Conservation (phyloP, 2,329 filamentous ascomycete genomes). For the Simplicillium sp. region DNA sequence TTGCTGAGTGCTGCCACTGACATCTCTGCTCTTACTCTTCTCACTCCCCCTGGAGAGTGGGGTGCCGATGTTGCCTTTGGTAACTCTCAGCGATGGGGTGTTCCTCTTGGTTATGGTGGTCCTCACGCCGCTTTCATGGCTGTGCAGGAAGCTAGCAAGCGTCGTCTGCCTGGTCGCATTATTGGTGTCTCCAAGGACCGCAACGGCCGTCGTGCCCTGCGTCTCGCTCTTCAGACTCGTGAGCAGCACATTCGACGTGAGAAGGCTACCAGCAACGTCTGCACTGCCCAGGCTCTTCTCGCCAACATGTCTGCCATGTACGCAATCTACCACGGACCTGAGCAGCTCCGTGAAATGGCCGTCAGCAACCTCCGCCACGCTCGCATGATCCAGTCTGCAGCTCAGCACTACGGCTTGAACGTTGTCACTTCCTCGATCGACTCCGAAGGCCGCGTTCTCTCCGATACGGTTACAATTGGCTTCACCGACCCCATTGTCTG, state of each 20-base stretch:
- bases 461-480: slow-evolving; percentile 72
- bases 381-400: slow-evolving; percentile 55
- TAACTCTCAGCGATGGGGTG: slow-evolving; percentile 82
- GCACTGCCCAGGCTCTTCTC: slow-evolving; percentile 85
- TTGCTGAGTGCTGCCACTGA: slow-evolving; percentile 86
- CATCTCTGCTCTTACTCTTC: slow-evolving; percentile 73
- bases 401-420: slow-evolving; percentile 53
- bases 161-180: slow-evolving; percentile 84
- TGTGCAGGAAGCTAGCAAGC: slow-evolving; percentile 82
- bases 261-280: slow-evolving; percentile 96
- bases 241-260: slow-evolving; percentile 95
- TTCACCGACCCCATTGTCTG: slow-evolving; percentile 15
- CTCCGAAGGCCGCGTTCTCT: slow-evolving; percentile 50
- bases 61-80: slow-evolving; percentile 94
- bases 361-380: slow-evolving; percentile 66
- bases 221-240: slow-evolving; percentile 72
- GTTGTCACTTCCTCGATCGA: slow-evolving; percentile 49
- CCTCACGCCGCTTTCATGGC: slow-evolving; percentile 98
- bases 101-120: slow-evolving; percentile 85
- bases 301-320: slow-evolving; percentile 97
- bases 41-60: slow-evolving; percentile 87
- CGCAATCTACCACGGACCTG: slow-evolving; percentile 84
- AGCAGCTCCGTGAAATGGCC: slow-evolving; percentile 75
- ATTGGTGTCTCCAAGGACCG: slow-evolving; percentile 90
- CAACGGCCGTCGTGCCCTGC: slow-evolving; percentile 69